phyloP scores from a whole-genome alignment of 139 green algal genomes.

The Helicosporidium sp. region DNA sequence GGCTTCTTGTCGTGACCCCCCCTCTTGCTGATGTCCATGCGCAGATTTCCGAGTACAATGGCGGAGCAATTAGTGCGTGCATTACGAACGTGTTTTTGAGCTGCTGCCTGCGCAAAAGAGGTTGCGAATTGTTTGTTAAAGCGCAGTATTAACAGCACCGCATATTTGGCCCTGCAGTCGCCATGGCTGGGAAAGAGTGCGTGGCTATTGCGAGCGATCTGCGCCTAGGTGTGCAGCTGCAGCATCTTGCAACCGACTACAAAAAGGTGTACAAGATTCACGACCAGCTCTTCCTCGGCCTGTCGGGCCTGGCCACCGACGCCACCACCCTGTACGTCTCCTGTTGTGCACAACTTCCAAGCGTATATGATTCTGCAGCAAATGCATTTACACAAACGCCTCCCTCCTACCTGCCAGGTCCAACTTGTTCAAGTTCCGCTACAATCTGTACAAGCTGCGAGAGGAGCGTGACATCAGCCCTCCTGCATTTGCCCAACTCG shows the following conservation, averaged over 20 bases:
- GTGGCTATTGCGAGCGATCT: constrained; percentile 91
- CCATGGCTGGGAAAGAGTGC: constrained; percentile 80
- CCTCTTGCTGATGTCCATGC: neutral
- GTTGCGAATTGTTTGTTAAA: neutral
- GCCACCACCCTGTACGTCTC: constrained; percentile 59
- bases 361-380: too few species aligned
- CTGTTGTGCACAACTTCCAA: neutral
- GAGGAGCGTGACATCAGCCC: constrained; percentile 93
- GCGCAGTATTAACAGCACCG: neutral
- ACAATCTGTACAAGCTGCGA: constrained; percentile 94
- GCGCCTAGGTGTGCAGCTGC: constrained; percentile 86
- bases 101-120: neutral
- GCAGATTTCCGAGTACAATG: constrained; percentile 86
- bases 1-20: neutral
- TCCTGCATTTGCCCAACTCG: constrained; percentile 70
- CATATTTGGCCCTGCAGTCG: constrained; percentile 25
- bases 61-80: constrained; percentile 47
- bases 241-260: constrained; percentile 88
- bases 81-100: constrained; percentile 2
- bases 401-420: constrained; percentile 5
- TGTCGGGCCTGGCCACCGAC: constrained; percentile 83
- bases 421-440: constrained; percentile 69
- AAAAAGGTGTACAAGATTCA: constrained; percentile 82
- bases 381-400: neutral
- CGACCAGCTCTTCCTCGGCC: constrained; percentile 78